Evolutionary conservation across 768 basidiomycete species (phyloP).

Genomic region (Naganishia friedmannii): DNA sequence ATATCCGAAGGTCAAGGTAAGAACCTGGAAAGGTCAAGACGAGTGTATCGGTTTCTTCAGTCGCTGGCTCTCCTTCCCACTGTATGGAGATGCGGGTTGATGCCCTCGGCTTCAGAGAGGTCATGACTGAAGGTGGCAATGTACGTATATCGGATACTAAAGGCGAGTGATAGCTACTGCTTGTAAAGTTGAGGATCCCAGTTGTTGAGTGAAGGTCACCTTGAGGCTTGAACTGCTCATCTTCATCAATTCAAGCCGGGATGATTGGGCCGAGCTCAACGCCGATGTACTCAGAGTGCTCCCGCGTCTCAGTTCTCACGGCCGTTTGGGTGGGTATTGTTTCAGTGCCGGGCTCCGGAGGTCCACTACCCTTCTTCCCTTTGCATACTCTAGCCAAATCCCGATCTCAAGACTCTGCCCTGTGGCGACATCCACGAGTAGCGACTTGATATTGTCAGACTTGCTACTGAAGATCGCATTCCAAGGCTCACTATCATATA

Average conservation of each 20-base stretch:
- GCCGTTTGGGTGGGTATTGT: not conserved
- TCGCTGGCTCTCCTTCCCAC: slow-evolving; percentile 31
- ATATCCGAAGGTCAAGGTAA: slow-evolving; percentile 37
- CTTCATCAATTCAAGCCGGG: not conserved
- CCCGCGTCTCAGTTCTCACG: not conserved
- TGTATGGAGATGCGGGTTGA: slow-evolving; percentile 39
- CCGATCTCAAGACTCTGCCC: no score
- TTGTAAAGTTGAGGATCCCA: no score
- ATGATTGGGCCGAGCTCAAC: not conserved
- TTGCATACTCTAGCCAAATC: not conserved
- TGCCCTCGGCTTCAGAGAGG: slow-evolving; percentile 21
- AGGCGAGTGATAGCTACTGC: no score
- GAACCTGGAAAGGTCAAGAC: slow-evolving; percentile 37
- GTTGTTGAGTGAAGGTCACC: no score
- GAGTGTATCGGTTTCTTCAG: slow-evolving; percentile 40
- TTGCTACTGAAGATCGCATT: not conserved
- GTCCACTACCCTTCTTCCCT: not conserved
- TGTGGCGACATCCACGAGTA: not conserved
- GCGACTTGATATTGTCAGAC: not conserved
- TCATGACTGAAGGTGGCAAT: no score
- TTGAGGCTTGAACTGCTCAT: no score
- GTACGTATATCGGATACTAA: no score
- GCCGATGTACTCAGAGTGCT: not conserved
- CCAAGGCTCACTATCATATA: not conserved
- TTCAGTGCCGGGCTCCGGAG: slow-evolving; percentile 6